phyloP scores from a whole-genome alignment of 352 stramenopile genomes.

The Discostella stelligera region DNA sequence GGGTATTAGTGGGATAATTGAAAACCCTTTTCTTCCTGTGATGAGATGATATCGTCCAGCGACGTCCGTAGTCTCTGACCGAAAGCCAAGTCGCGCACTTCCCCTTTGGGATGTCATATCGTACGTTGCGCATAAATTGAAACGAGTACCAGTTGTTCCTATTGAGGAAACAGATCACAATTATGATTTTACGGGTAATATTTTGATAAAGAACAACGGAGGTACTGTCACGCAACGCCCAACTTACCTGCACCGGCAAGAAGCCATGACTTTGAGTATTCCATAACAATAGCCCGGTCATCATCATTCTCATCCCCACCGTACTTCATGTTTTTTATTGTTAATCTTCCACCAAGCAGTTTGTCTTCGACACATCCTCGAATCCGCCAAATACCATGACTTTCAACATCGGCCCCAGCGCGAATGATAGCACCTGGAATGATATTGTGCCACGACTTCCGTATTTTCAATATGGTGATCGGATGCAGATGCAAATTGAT shows the following conservation, averaged over 20 bases:
- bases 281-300: constrained; percentile 30
- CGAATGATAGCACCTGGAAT: constrained; percentile 42
- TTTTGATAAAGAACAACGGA: neutral
- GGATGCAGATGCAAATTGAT: constrained; percentile 51
- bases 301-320: constrained; percentile 7
- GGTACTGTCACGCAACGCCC: neutral
- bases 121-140: constrained; percentile 47
- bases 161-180: constrained; percentile 20
- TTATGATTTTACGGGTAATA: constrained; percentile 16
- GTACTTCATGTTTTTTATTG: constrained; percentile 31
- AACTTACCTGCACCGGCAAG: constrained; percentile 40
- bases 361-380: constrained; percentile 51
- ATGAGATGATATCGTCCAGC: constrained; percentile 20
- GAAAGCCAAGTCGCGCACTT: constrained; percentile 48
- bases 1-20: constrained; percentile 39
- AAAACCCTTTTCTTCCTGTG: constrained; percentile 32
- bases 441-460: constrained; percentile 46
- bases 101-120: constrained; percentile 22
- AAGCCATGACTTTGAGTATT: constrained; percentile 56
- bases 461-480: constrained; percentile 43
- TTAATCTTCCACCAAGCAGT: constrained; percentile 41
- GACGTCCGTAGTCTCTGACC: constrained; percentile 34
- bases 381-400: constrained; percentile 38
- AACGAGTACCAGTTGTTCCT: constrained; percentile 38
- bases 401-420: constrained; percentile 50